Evolutionary conservation across 2,329 filamentous ascomycete species (phyloP), one percentile per base, ranked within the genome.

Genomic region (Epicoccum nigrum): DNA sequence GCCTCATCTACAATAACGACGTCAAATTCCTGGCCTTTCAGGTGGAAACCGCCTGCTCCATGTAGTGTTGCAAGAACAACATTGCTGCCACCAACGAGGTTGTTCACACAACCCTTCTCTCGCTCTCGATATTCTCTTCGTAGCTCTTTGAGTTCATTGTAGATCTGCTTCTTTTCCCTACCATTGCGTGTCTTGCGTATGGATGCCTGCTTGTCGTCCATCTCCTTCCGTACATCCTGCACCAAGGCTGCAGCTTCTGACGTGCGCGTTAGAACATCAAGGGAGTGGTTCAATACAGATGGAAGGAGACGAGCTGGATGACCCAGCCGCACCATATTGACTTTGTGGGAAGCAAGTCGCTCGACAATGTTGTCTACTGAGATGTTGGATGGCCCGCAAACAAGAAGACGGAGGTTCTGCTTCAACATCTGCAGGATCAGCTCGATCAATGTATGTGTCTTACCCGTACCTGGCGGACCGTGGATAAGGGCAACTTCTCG

Each of bases 331-430:
- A 97, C 83, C 64, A 97, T 91, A 0, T 91, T 88, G 1, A 97
- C 81, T 65, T 91, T 92, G 72, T 92, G 89, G 0, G 89, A 86
- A 2, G 92, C 85, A 1, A 97, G 82, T 7, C 94, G 86, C 74
- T 99, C 94, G 7, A 97, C 92, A 51, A 99, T 96, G 68, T 99
- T 99, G 81, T 99, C 94, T 1, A 99, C 94, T 0, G 91, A 94
- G 62, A 99, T 92, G 70, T 99, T 99, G 23, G 91, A 96, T 0
- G 94, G 94, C 0, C 93, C 94, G 65, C 94, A 97, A n/a, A 97
- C 93, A 1, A 97, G 81, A 9, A 97, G 80, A 1, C 92, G 85
- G 45, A 87, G 81, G 27, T 86, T 83, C 19, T 84, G 83, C 67
- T 86, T 87, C 46, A 95, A 79, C 62, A 97, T 78, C 68, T 99